phyloP scores from a whole-genome alignment of 2,329 filamentous ascomycete species.

The Fusarium concolor region DNA sequence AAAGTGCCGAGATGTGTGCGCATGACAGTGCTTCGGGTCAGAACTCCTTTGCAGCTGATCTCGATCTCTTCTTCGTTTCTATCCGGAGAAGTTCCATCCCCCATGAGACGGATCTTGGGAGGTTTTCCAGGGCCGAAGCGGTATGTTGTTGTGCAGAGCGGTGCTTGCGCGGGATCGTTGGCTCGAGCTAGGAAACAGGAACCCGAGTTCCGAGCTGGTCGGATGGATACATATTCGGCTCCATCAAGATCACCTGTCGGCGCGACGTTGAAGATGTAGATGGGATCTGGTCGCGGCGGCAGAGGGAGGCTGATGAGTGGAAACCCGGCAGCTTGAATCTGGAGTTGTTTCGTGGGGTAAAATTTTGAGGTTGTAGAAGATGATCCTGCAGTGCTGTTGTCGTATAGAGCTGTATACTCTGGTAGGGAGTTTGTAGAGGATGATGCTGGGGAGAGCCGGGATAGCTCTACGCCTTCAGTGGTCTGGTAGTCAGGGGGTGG shows the following conservation, averaged over 20 bases:
- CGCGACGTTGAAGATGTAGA: constrained; percentile 57
- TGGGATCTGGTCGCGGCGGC: constrained; percentile 53
- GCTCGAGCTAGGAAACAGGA: constrained; percentile 61
- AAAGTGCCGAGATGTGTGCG: constrained; percentile 62
- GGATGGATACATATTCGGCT: constrained; percentile 63
- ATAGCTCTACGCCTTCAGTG: constrained; percentile 42
- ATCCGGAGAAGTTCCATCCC: background rate
- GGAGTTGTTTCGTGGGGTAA: constrained; percentile 57
- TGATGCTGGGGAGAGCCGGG: constrained; percentile 41
- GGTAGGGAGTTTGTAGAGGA: constrained; percentile 47
- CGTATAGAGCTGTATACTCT: constrained; percentile 38
- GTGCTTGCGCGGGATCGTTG: constrained; percentile 48
- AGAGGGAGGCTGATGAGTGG: constrained; percentile 56
- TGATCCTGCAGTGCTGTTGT: background rate
- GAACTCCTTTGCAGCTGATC: constrained; percentile 52
- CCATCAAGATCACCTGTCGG: constrained; percentile 54
- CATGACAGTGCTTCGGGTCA: constrained; percentile 61
- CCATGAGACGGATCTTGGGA: constrained; percentile 56
- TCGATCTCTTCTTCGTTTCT: constrained; percentile 42
- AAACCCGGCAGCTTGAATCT: constrained; percentile 62
- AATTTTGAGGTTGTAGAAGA: constrained; percentile 48
- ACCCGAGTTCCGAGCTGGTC: constrained; percentile 59
- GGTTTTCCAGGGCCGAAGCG: constrained; percentile 66
- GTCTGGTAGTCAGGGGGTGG: constrained; percentile 49
- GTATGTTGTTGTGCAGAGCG: constrained; percentile 66